Conservation (phyloP, 108 stramenopile genomes). For the Pseudonitzschia multiseries region DNA sequence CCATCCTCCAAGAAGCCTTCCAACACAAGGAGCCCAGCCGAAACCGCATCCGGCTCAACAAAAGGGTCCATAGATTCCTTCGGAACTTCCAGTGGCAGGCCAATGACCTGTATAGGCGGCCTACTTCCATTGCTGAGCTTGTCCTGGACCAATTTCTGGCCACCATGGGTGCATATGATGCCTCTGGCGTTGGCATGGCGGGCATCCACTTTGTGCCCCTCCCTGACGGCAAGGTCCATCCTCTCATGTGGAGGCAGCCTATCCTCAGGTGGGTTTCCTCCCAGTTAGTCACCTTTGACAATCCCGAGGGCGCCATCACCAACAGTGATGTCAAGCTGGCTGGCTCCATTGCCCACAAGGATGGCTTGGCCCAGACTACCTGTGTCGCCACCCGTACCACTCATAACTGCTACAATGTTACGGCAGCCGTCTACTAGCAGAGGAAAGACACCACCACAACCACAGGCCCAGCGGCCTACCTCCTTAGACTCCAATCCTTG, state of each 20-base stretch:
- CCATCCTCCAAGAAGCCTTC: conserved; percentile 41
- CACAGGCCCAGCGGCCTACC: conserved; percentile 33
- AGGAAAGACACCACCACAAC: conserved; percentile 41
- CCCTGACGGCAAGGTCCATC: neutral
- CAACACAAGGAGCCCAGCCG: neutral
- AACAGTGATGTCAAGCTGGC: no score
- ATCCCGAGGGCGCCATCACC: no score
- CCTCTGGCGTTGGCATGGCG: conserved; percentile 34
- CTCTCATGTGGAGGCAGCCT: conserved; percentile 45
- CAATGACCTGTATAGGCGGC: conserved; percentile 6
- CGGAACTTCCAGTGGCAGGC: conserved; percentile 27
- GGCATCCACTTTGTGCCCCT: conserved; percentile 36
- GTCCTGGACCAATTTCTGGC: conserved; percentile 32
- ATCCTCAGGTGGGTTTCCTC: conserved; percentile 41
- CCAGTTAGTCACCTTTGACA: no score
- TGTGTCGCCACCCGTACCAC: neutral
- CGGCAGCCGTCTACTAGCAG: no score
- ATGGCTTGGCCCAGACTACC: no score
- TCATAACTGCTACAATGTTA: conserved; percentile 32
- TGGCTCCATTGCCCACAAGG: no score
- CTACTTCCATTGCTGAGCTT: conserved; percentile 41
- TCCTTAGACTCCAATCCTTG: conserved; percentile 36
- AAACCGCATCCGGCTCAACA: conserved; percentile 11
- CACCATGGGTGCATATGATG: conserved; percentile 41
- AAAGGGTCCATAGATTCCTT: conserved; percentile 17